phyloP scores from a whole-genome alignment of 2,329 filamentous ascomycete species.

The Xylariaceae sp. region DNA sequence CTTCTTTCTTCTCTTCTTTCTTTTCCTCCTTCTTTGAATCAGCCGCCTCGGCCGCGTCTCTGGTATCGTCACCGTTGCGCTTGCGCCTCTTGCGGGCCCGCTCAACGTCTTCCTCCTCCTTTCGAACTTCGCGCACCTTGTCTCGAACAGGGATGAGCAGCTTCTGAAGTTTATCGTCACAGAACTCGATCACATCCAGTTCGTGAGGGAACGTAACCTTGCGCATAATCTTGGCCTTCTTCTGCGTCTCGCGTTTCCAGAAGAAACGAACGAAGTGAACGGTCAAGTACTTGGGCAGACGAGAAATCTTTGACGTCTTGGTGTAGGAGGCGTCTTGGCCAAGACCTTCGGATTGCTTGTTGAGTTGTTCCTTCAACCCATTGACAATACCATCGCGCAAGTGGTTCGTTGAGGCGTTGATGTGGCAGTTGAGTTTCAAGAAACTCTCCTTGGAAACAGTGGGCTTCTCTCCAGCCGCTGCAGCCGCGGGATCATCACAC shows the following conservation, averaged over 20 bases:
- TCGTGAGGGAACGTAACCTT: slow-evolving; percentile 96
- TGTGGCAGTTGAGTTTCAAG: slow-evolving; percentile 94
- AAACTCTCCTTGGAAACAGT: slow-evolving; percentile 68
- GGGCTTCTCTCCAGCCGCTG: slow-evolving; percentile 66
- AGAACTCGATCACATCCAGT: slow-evolving; percentile 90
- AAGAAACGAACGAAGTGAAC: slow-evolving; percentile 98
- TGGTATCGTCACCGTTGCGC: slow-evolving; percentile 46
- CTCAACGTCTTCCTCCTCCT: slow-evolving; percentile 91
- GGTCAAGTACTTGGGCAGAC: slow-evolving; percentile 89
- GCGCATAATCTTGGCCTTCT: slow-evolving; percentile 99
- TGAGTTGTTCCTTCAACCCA: slow-evolving; percentile 78
- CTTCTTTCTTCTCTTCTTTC: slow-evolving; percentile 34
- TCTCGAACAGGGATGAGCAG: slow-evolving; percentile 87
- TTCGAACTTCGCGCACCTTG: slow-evolving; percentile 89
- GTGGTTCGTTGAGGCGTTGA: slow-evolving; percentile 81
- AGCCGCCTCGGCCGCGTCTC: slow-evolving; percentile 44
- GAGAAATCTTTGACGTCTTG: slow-evolving; percentile 82
- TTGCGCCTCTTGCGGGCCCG: slow-evolving; percentile 89
- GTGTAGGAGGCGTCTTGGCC: slow-evolving; percentile 79
- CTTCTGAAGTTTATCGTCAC: slow-evolving; percentile 80
- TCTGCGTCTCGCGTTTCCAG: slow-evolving; percentile 92
- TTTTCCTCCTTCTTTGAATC: slow-evolving; percentile 46
- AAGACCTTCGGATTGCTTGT: slow-evolving; percentile 78
- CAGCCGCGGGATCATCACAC: slow-evolving; percentile 76
- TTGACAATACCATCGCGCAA: slow-evolving; percentile 80